Base-by-base conservation (phyloP, 2,329 filamentous ascomycete genomes). In the Exophiala calicioides region DNA sequence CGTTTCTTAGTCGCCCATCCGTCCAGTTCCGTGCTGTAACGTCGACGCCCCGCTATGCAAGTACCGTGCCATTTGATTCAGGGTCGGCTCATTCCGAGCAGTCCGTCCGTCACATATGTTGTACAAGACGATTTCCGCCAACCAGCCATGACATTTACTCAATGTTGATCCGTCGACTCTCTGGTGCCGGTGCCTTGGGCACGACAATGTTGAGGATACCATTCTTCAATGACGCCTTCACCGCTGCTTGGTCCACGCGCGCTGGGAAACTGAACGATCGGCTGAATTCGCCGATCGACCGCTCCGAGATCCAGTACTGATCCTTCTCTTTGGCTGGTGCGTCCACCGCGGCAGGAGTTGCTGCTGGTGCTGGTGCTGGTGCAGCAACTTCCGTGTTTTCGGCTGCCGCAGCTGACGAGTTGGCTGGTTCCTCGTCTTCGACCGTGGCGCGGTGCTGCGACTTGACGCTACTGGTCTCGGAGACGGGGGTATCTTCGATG, bases 291-390 rank as follows among this genome's bases (percentile, higher is more conserved):
- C 80, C 80, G 9, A 80, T 68, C 1, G 72, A 74, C 57, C 80
- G 77, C 64, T 84, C 80, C 42, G 69, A 74, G 44, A 81, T 72
- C 80, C 79, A 83, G 68, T 77, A 82, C 54, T 72, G 75, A 38
- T 70, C 55, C 27, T 61, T 31, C 26, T 42, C 30, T 40, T 56
- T 52, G 33, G 53, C 46, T 24, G 53, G 42, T 34, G 58, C 52
- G 58, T 68, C 40, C 42, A 51, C 30, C 61, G 43, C 49, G 30
- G 46, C 42, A 68, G 58, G 24, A 59, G 42, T 35, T 33, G 35
- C 44, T 46, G 52, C 29, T 18, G 53, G 42, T 31, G 57, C 55
- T 58, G 68, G 37, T 42, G 55, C 26, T 59, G 64, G 52, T 58
- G 66, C 65, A 33, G 62, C 46, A 29, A 68, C 58, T 56, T 58